Evolutionary conservation across 176 grass and related monocot species (phyloP).

Genomic region (Aegilops umbellulata): DNA sequence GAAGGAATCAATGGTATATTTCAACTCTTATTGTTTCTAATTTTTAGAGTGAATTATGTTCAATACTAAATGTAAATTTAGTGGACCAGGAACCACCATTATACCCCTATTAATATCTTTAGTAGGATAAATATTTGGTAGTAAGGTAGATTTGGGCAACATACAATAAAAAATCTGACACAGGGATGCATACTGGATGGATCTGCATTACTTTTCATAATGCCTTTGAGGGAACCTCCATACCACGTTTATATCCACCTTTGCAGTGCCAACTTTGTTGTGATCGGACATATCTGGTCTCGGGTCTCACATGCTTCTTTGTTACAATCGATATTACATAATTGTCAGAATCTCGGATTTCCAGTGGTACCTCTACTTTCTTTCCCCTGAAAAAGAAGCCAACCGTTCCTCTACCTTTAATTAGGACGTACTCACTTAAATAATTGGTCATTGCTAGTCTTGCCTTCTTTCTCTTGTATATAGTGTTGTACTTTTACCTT

Average conservation of each 20-base stretch:
- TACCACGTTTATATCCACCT: background rate
- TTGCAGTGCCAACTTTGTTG: background rate
- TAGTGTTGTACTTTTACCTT: background rate
- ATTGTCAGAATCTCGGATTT: slow-evolving; percentile 5
- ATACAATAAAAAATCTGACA: background rate
- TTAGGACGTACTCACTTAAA: slow-evolving; percentile 10
- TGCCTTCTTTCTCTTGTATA: background rate
- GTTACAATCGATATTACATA: background rate
- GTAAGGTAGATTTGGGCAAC: background rate
- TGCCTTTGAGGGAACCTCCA: background rate
- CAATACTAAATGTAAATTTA: slow-evolving; percentile 11
- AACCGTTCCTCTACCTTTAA: slow-evolving; percentile 2
- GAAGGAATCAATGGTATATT: slow-evolving; percentile 94
- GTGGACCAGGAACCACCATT: background rate
- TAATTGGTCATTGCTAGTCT: background rate
- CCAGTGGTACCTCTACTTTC: background rate
- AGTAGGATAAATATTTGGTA: background rate
- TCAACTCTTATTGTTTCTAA: slow-evolving; percentile 25
- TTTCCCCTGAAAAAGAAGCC: background rate
- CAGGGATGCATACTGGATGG: background rate
- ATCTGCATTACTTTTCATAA: background rate
- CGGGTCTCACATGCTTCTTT: background rate
- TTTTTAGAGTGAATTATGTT: background rate
- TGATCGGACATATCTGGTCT: background rate
- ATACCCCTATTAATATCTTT: slow-evolving; percentile 6